These are phyloP conservation scores for Aphanomyces astaci DNA, from an alignment of 352 stramenopile genomes.

Conservation along the genomic window DNA sequence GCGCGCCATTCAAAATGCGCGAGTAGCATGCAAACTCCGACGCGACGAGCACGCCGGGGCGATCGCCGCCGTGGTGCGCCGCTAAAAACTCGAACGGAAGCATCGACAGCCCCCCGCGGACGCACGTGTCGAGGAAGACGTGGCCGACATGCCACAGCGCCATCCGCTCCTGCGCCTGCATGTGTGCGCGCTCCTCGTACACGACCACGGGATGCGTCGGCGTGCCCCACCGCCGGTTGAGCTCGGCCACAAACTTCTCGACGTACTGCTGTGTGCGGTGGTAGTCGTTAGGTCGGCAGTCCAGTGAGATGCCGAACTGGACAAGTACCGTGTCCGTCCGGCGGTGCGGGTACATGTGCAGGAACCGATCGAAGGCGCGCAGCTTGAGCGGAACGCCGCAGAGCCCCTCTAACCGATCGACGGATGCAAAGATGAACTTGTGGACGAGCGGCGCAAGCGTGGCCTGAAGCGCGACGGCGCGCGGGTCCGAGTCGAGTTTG, in stretches of 20 bases:
- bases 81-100: constrained; percentile 75
- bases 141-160: constrained; percentile 62
- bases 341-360: constrained; percentile 78
- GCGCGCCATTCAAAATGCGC: constrained; percentile 92
- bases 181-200: constrained; percentile 61
- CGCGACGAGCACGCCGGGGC: constrained; percentile 85
- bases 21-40: constrained; percentile 96
- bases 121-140: constrained; percentile 58
- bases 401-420: constrained; percentile 93
- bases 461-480: constrained; percentile 25
- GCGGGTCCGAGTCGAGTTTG: constrained; percentile 37
- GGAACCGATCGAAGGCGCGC: constrained; percentile 92
- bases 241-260: constrained; percentile 79
- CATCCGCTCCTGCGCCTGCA: constrained; percentile 57
- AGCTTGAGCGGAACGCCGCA: constrained; percentile 96
- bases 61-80: constrained; percentile 41
- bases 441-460: constrained; percentile 12
- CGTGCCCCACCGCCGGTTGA: constrained; percentile 82
- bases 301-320: constrained; percentile 62
- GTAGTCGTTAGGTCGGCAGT: constrained; percentile 89
- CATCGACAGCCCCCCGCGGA: constrained; percentile 56
- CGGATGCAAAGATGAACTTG: constrained; percentile 78
- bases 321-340: constrained; percentile 61
- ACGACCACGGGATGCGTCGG: constrained; percentile 52
- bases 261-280: constrained; percentile 88